phyloP scores from a whole-genome alignment of 208 protist species.

The Leishmania major region DNA sequence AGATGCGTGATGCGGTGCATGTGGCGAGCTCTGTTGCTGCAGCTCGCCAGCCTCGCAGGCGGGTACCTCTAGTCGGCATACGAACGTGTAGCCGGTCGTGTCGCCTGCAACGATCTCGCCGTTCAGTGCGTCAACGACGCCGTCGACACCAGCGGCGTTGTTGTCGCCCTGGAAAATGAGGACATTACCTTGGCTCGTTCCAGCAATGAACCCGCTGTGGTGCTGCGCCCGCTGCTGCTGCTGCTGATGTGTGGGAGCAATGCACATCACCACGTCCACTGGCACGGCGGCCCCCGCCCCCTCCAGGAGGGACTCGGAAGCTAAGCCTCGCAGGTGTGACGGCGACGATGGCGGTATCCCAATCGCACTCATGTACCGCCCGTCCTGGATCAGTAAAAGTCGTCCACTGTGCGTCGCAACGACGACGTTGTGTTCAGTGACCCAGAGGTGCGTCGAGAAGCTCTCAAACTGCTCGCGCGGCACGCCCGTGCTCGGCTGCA shows the following conservation, averaged over 20 bases:
- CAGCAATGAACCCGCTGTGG: constrained; percentile 68
- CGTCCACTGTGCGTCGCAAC: constrained; percentile 85
- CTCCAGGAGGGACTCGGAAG: neutral
- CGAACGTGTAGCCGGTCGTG: constrained; percentile 19
- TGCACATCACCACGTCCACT: constrained; percentile 37
- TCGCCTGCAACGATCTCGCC: constrained; percentile 6
- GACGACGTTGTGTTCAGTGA: constrained; percentile 81
- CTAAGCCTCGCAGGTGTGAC: neutral
- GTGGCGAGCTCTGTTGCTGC: neutral
- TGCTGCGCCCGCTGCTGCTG: neutral
- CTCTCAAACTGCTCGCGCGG: constrained; percentile 63
- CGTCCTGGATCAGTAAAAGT: constrained; percentile 83
- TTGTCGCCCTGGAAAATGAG: constrained; percentile 66
- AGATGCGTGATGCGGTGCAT: neutral
- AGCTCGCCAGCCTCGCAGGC: constrained; percentile 21
- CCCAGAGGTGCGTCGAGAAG: constrained; percentile 93
- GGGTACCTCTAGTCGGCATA: constrained; percentile 29
- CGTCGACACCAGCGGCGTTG: constrained; percentile 2
- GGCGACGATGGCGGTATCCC: constrained; percentile 22
- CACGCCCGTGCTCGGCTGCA: constrained; percentile 52
- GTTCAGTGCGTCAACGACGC: neutral
- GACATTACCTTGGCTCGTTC: constrained; percentile 67
- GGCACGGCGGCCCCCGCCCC: neutral
- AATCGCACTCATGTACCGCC: constrained; percentile 55
- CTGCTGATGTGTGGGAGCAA: constrained; percentile 36